Conservation (phyloP, 306 rosid species). For the Sindora glabra region DNA sequence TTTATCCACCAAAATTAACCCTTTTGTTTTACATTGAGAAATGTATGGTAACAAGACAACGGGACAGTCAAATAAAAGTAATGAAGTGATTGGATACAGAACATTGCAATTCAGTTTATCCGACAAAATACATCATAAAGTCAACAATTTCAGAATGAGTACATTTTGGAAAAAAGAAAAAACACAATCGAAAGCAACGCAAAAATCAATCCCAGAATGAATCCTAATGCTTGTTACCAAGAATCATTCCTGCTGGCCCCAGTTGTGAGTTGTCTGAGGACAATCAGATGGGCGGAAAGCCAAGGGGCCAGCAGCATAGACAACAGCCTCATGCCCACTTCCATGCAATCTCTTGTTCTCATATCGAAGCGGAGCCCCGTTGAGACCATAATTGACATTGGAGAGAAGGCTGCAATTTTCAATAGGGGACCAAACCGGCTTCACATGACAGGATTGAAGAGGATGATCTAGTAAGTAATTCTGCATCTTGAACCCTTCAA, state of each 20-base stretch:
- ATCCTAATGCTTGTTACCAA: background rate
- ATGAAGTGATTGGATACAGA: background rate
- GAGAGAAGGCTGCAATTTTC: constrained; percentile 50
- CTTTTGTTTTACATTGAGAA: no score
- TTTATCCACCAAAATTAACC: no score
- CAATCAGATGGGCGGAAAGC: constrained; percentile 74
- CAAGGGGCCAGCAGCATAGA: constrained; percentile 84
- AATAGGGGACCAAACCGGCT: constrained; percentile 67
- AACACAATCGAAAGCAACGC: no score
- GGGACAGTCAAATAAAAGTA: background rate
- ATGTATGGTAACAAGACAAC: no score
- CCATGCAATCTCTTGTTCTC: constrained; percentile 55
- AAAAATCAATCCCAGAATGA: background rate
- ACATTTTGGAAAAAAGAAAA: no score
- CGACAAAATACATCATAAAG: background rate
- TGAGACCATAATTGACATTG: constrained; percentile 65
- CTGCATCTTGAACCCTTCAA: constrained; percentile 58
- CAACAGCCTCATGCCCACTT: constrained; percentile 51
- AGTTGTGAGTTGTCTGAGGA: constrained; percentile 30
- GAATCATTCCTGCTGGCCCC: no score
- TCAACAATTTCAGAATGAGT: background rate
- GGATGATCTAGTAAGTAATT: constrained; percentile 63
- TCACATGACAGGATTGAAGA: constrained; percentile 67
- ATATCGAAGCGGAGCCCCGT: constrained; percentile 64
- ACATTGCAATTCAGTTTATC: constrained; percentile 8